Evolutionary conservation across 495 filamentous ascomycete species (phyloP).

Genomic region (Tuber aestivum): DNA sequence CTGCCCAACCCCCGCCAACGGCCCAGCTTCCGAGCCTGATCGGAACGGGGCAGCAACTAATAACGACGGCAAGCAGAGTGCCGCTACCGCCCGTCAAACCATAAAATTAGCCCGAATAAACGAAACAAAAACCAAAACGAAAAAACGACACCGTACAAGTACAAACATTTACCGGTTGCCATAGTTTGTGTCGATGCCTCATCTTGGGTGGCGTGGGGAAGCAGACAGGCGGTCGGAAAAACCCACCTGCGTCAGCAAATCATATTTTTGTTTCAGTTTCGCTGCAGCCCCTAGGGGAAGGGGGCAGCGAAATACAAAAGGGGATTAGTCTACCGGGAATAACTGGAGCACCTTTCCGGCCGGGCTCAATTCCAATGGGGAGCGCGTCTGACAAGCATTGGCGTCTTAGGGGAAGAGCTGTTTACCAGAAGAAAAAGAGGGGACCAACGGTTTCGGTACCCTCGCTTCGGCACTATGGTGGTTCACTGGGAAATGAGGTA

Average conservation of each 20-base stretch:
- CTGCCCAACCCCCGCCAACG: background rate
- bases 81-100: background rate
- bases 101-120: background rate
- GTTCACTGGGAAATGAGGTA: background rate
- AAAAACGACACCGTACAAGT: background rate
- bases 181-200: background rate
- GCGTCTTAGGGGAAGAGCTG: background rate
- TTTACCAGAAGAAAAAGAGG: background rate
- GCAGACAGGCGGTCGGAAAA: background rate
- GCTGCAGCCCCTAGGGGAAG: background rate
- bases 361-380: background rate
- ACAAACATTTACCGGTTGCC: background rate
- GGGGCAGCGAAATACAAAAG: background rate
- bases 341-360: background rate
- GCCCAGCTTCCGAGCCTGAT: background rate
- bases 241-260: background rate
- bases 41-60: background rate
- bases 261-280: background rate
- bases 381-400: background rate
- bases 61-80: background rate
- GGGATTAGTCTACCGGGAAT: background rate
- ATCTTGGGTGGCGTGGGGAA: background rate
- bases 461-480: background rate
- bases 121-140: background rate
- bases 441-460: background rate